Percentiles rank a stretch among this genome's conserved stretches.
Conservation (phyloP, 352 stramenopile species). For the Globisporangium ultimum region DNA sequence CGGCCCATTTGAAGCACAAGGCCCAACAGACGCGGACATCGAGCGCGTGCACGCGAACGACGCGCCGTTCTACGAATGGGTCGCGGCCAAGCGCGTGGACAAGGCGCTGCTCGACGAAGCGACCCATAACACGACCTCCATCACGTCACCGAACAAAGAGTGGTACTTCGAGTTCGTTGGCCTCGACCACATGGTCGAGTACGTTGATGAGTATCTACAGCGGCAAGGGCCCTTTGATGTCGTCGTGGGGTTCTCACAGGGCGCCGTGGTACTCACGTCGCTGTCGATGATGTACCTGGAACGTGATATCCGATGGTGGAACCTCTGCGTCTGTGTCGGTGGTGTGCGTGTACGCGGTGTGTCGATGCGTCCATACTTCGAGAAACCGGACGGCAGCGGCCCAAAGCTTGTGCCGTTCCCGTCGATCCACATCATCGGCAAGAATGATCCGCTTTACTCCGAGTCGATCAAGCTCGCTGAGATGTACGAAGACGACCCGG, state of each 20-base stretch:
- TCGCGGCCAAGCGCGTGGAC: no score
- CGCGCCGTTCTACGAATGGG: slow-evolving; percentile 5
- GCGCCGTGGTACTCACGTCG: slow-evolving; percentile 57
- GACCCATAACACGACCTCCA: no score
- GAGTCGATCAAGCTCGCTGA: slow-evolving; percentile 29
- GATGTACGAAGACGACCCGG: slow-evolving; percentile 28
- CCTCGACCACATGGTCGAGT: slow-evolving; percentile 27
- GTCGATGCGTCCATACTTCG: slow-evolving; percentile 27
- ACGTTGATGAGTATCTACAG: slow-evolving; percentile 49
- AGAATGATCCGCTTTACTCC: slow-evolving; percentile 36
- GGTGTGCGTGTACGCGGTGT: slow-evolving; percentile 24
- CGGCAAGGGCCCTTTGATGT: slow-evolving; percentile 62
- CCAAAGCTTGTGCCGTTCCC: slow-evolving; percentile 20
- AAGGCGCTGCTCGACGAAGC: no score
- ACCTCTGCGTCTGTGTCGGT: slow-evolving; percentile 38
- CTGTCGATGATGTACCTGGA: slow-evolving; percentile 52
- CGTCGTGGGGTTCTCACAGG: slow-evolving; percentile 72
- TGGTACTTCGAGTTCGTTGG: slow-evolving; percentile 25
- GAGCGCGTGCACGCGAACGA: background rate
- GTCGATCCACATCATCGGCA: slow-evolving; percentile 47
- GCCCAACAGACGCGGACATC: background rate
- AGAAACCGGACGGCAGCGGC: slow-evolving; percentile 18
- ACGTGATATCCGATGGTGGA: slow-evolving; percentile 38
- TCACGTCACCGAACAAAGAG: background rate
- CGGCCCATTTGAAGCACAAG: background rate